Conservation (phyloP, 495 filamentous ascomycete genomes). For the Penicillium ucsense region DNA sequence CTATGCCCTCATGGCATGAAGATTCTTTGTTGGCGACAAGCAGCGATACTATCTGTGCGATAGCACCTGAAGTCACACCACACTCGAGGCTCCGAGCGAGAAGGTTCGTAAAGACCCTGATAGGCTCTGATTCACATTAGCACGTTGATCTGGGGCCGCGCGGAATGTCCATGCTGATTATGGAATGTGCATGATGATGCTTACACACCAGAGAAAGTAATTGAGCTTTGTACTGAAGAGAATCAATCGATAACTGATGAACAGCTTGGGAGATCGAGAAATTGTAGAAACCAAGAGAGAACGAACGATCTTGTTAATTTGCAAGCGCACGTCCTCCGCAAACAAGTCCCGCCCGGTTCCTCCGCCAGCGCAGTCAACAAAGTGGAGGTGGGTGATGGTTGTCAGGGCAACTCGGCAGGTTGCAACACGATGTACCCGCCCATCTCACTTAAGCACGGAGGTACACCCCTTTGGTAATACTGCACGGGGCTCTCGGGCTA, state of each 20-base stretch:
- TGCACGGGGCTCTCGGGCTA: conserved; percentile 6
- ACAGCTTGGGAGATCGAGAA: not conserved
- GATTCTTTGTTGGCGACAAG: too few relatives aligned
- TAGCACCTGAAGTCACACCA: not conserved
- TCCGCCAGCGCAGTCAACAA: conserved; percentile 16
- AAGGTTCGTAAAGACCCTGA: not conserved
- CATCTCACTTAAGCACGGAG: too few relatives aligned
- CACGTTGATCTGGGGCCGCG: not conserved
- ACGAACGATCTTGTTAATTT: too few relatives aligned
- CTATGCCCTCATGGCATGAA: too few relatives aligned
- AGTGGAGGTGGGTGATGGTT: conserved; percentile 18
- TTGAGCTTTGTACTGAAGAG: not conserved
- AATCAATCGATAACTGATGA: not conserved
- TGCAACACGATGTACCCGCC: not conserved
- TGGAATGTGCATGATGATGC: not conserved
- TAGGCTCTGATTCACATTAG: conserved; percentile 4
- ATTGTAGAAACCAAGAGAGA: not conserved
- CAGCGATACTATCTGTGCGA: not conserved
- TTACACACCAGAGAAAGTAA: not conserved
- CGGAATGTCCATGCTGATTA: conserved; percentile 6
- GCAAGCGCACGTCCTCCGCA: not conserved
- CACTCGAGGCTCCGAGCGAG: conserved; percentile 1
- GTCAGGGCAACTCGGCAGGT: conserved; percentile 18
- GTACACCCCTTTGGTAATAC: not conserved
- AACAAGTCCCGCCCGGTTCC: conserved; percentile 5